phyloP scores from a whole-genome alignment of 2,329 filamentous ascomycete genomes.

The Cladosporium phlei region DNA sequence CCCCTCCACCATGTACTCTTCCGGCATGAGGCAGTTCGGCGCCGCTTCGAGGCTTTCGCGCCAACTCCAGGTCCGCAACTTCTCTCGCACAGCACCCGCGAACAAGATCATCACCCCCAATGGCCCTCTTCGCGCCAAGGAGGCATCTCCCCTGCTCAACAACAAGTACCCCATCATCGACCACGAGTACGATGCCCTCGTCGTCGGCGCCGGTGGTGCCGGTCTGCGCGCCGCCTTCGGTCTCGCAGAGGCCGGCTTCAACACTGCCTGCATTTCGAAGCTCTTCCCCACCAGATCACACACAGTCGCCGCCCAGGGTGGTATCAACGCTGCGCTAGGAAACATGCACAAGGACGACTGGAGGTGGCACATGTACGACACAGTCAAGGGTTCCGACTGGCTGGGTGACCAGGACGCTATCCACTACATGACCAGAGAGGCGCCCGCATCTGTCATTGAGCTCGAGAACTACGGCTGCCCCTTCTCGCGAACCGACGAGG shows the following conservation, averaged over 20 bases:
- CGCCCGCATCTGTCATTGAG: constrained; percentile 85
- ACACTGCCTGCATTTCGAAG: constrained; percentile 82
- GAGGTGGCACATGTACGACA: constrained; percentile 99
- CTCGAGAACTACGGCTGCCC: constrained; percentile 97
- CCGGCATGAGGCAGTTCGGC: constrained; percentile 32
- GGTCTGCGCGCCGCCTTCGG: constrained; percentile 80
- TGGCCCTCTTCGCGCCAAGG: constrained; percentile 82
- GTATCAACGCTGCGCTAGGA: constrained; percentile 81
- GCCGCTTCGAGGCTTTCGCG: constrained; percentile 25
- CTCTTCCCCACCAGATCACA: constrained; percentile 82
- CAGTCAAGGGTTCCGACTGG: constrained; percentile 96
- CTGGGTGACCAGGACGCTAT: constrained; percentile 95
- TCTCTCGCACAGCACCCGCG: constrained; percentile 79
- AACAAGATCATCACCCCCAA: constrained; percentile 77
- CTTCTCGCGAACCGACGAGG: constrained; percentile 93
- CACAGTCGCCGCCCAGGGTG: constrained; percentile 71
- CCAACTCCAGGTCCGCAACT: constrained; percentile 53
- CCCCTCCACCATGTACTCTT: constrained; percentile 30
- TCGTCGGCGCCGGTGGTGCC: constrained; percentile 78
- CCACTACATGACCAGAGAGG: constrained; percentile 97
- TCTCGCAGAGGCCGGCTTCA: constrained; percentile 82
- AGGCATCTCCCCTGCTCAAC: constrained; percentile 80
- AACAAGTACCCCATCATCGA: constrained; percentile 96
- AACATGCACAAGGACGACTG: constrained; percentile 99
- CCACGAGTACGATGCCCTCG: constrained; percentile 97